Evolutionary conservation across 495 filamentous ascomycete species (phyloP).

Genomic region (Letharia columbiana): DNA sequence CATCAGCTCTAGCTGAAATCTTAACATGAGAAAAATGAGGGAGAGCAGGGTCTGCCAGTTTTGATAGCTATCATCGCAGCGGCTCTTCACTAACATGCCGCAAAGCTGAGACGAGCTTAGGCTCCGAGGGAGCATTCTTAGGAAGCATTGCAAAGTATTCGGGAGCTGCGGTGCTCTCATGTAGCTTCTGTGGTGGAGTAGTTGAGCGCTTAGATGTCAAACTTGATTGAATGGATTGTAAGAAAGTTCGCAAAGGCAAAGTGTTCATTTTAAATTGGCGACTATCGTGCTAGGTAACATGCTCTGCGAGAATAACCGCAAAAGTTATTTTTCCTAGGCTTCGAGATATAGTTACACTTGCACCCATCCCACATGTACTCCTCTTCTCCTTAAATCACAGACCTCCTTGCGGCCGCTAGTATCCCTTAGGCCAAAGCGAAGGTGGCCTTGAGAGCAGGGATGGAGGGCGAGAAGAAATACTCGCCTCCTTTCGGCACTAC

Average conservation of each 20-base stretch:
- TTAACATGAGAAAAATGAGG: background rate
- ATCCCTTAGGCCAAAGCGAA: constrained; percentile 13
- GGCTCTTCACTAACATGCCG: too few species aligned
- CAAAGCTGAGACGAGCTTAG: too few species aligned
- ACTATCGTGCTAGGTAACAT: background rate
- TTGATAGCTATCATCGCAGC: too few species aligned
- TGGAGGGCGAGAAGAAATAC: constrained; percentile 28
- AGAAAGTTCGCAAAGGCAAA: too few species aligned
- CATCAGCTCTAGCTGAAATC: background rate
- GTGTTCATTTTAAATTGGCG: background rate
- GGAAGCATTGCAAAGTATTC: too few species aligned
- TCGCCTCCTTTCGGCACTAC: constrained; percentile 29
- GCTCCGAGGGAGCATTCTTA: too few species aligned
- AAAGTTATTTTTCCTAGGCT: background rate
- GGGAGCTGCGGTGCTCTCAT: too few species aligned
- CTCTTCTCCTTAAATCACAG: background rate
- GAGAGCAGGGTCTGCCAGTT: background rate
- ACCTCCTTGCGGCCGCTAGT: background rate
- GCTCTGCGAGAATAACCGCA: background rate
- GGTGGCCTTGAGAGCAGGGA: constrained; percentile 18
- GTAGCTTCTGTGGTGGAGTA: too few species aligned
- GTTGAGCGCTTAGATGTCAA: too few species aligned
- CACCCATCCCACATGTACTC: too few species aligned
- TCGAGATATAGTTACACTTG: background rate
- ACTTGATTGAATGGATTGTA: too few species aligned